Conservation (phyloP, 257 asterid genomes). For the Jacaranda mimosifolia region DNA sequence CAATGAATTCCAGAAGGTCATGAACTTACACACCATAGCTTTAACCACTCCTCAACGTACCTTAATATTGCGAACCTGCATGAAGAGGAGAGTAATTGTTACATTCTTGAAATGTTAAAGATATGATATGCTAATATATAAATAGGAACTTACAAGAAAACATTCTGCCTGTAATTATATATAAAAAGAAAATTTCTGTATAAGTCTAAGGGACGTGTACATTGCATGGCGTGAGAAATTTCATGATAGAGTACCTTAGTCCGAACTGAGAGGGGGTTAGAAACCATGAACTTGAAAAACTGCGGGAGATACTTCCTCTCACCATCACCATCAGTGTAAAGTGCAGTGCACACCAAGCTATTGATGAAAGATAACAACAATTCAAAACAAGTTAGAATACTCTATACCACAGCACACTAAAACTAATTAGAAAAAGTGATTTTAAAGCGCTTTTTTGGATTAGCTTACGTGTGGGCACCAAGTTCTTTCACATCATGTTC, state of each 20-base stretch:
- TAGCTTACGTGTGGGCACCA: constrained; percentile 96
- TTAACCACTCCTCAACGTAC: constrained; percentile 64
- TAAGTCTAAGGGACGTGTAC: constrained; percentile 12
- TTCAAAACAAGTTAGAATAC: constrained; percentile 34
- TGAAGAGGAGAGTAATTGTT: constrained; percentile 33
- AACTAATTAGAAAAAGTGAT: background rate
- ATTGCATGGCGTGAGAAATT: constrained; percentile 15
- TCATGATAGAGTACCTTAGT: constrained; percentile 75
- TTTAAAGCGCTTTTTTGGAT: constrained; percentile 18
- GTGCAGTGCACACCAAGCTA: constrained; percentile 98
- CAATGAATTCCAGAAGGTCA: constrained; percentile 35
- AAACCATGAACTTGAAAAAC: constrained; percentile 92
- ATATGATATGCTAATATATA: constrained; percentile 11
- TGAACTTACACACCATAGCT: constrained; percentile 47
- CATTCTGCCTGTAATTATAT: background rate
- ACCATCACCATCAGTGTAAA: constrained; percentile 81
- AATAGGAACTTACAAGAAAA: constrained; percentile 19
- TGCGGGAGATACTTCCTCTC: constrained; percentile 99
- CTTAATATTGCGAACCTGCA: constrained; percentile 98
- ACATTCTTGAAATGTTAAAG: constrained; percentile 23
- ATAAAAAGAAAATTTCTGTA: background rate
- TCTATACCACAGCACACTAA: constrained; percentile 8
- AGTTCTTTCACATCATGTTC: constrained; percentile 99
- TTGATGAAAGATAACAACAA: constrained; percentile 37
- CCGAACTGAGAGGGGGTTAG: constrained; percentile 96